phyloP scores from a whole-genome alignment of 495 filamentous ascomycete genomes.

The Cryomyces antarcticus region DNA sequence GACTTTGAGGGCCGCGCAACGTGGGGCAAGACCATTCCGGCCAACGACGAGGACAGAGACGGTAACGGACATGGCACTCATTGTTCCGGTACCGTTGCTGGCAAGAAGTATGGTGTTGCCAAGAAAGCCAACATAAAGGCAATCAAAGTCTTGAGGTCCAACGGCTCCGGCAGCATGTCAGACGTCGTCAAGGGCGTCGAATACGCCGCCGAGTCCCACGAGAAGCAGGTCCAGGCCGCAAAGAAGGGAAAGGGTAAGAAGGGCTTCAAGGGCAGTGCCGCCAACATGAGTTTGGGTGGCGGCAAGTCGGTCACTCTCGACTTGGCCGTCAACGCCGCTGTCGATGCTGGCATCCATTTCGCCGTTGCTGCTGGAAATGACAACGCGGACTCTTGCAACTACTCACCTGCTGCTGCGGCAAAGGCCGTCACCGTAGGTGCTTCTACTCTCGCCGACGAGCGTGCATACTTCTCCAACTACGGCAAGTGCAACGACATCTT shows the following conservation, averaged over 20 bases:
- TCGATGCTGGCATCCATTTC: slow-evolving; percentile 80
- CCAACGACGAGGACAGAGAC: slow-evolving; percentile 65
- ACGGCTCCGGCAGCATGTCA: slow-evolving; percentile 94
- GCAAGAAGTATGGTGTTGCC: slow-evolving; percentile 96
- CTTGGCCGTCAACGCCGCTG: slow-evolving; percentile 81
- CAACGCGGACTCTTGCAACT: slow-evolving; percentile 96
- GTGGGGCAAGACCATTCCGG: slow-evolving; percentile 94
- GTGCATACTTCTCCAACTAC: slow-evolving; percentile 99
- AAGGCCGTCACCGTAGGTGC: slow-evolving; percentile 94
- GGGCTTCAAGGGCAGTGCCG: slow-evolving; percentile 94
- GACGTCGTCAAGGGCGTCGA: slow-evolving; percentile 98
- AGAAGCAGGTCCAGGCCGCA: slow-evolving; percentile 48
- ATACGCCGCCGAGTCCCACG: slow-evolving; percentile 67
- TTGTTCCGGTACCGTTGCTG: slow-evolving; percentile 94
- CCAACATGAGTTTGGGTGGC: slow-evolving; percentile 98
- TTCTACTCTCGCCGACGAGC: slow-evolving; percentile 79
- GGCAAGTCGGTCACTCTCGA: slow-evolving; percentile 86
- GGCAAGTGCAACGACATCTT: slow-evolving; percentile 99
- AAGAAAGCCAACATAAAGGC: slow-evolving; percentile 96
- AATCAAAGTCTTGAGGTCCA: slow-evolving; percentile 94
- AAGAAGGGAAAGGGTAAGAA: slow-evolving; percentile 66
- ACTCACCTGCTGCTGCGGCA: slow-evolving; percentile 88
- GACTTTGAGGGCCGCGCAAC: slow-evolving; percentile 90
- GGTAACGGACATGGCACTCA: slow-evolving; percentile 99
- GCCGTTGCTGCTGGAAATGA: slow-evolving; percentile 97